Conservation (phyloP, 495 filamentous ascomycete genomes). For the Penicillium tannophilum region DNA sequence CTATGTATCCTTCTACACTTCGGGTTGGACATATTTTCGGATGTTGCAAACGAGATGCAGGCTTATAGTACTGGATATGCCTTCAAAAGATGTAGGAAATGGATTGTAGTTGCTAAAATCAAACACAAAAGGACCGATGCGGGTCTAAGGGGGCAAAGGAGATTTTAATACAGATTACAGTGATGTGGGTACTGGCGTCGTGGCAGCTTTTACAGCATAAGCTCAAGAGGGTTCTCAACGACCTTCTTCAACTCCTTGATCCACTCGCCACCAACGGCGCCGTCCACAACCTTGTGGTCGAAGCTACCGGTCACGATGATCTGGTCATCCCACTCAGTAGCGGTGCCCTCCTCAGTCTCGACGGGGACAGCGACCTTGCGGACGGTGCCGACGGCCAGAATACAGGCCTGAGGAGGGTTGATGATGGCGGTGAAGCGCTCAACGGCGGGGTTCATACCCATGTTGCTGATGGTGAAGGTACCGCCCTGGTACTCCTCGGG, state of each 20-base stretch:
- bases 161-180: conserved; percentile 53
- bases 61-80: neutral
- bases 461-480: conserved; percentile 99
- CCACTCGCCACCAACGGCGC: conserved; percentile 96
- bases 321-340: conserved; percentile 94
- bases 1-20: too few relatives aligned
- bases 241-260: conserved; percentile 96
- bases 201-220: conserved; percentile 68
- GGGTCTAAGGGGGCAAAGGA: conserved; percentile 32
- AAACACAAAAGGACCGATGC: conserved; percentile 35
- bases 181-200: conserved; percentile 7
- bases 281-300: conserved; percentile 94
- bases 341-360: conserved; percentile 79
- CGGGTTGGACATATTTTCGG: too few relatives aligned
- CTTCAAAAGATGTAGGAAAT: conserved; percentile 24
- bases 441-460: conserved; percentile 98
- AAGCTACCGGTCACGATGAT: conserved; percentile 93
- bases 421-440: conserved; percentile 99
- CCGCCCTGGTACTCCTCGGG: conserved; percentile 99
- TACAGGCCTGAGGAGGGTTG: conserved; percentile 97
- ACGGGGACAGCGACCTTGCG: conserved; percentile 91
- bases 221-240: conserved; percentile 92
- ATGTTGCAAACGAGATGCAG: too few relatives aligned
- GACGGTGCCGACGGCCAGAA: conserved; percentile 91
- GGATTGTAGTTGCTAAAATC: conserved; percentile 43